phyloP scores from a whole-genome alignment of 2,329 filamentous ascomycete species.

The Colletotrichum liaoningense region DNA sequence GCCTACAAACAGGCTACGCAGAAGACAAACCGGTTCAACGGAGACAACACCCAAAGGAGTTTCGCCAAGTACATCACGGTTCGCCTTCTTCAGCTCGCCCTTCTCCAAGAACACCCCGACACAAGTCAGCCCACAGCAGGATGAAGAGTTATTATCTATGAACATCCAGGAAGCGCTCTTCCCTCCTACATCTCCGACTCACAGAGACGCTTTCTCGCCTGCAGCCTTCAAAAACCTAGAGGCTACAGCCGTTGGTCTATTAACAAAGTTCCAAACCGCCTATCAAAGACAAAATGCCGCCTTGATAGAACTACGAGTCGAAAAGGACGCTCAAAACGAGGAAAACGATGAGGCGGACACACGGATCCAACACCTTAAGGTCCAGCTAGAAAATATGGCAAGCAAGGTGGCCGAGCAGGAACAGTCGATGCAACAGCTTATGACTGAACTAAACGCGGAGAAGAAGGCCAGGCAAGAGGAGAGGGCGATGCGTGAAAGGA shows the following conservation, averaged over 20 bases:
- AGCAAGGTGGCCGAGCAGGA: conserved; percentile 65
- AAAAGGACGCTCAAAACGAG: conserved; percentile 65
- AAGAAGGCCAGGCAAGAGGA: conserved; percentile 58
- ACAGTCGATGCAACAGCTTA: conserved; percentile 58
- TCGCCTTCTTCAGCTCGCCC: conserved; percentile 59
- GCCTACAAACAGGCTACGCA: conserved; percentile 44
- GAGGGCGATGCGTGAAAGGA: conserved; percentile 43
- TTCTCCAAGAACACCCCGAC: conserved; percentile 51
- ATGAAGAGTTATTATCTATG: conserved; percentile 67
- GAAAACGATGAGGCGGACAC: conserved; percentile 66
- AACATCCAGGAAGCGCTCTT: conserved; percentile 67
- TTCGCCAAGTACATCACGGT: conserved; percentile 50
- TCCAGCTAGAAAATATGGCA: conserved; percentile 71
- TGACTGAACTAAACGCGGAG: conserved; percentile 64
- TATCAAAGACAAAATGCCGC: conserved; percentile 65
- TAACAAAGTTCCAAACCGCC: conserved; percentile 67
- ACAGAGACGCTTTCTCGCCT: conserved; percentile 66
- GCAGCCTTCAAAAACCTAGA: conserved; percentile 72
- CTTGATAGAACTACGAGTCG: conserved; percentile 62
- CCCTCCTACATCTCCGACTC: conserved; percentile 53
- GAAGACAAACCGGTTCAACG: conserved; percentile 30
- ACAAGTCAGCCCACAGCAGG: conserved; percentile 39
- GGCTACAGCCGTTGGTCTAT: conserved; percentile 64
- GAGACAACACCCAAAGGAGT: conserved; percentile 48
- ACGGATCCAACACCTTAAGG: conserved; percentile 64